Evolutionary conservation across 257 asterid genomes (phyloP), one percentile per base, ranked within the genome.

Genomic region (Mentha longifolia): DNA sequence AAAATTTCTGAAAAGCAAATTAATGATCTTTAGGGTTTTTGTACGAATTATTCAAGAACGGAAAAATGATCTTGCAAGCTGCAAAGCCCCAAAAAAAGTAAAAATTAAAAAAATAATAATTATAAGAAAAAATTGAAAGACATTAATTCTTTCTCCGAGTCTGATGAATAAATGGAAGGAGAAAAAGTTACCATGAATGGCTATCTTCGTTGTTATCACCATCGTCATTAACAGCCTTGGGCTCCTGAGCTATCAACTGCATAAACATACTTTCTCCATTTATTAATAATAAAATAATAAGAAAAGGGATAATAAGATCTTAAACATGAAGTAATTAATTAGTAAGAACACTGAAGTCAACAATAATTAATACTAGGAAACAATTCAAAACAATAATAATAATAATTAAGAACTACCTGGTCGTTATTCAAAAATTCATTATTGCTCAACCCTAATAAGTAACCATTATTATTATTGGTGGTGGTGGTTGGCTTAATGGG

Each of bases 361-460:
- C 7, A 33, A 51, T n/a, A n/a, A n/a, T n/a, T 72, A 61, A 76
- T 66, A n/a, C 0, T 25, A 68, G 15, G 39, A 6, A 43, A 66
- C 69, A 73, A 66, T 66, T 66, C 61, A 61, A 74, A n/a, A n/a
- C n/a, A n/a, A n/a, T n/a, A 54, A 49, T n/a, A 74, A 58, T n/a
- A 66, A 55, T 58, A 47, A 68, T 41, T 60, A 3, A 35, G 41
- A 7, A 42, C 33, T 41, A 85, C 95, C 90, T 87, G 92, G 74
- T 88, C 83, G 82, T 73, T 85, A 72, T 83, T 79, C 96, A 96
- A 89, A 63, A 78, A 75, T 41, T 84, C 86, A 47, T 9, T 60
- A 56, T 83, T 91, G 71, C 59, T 77, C 56, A 91, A 88, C 84
- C 91, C 95, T 80, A 85, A 71, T 73, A 83, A 80, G 3, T 2